Percentiles rank a stretch among this genome's conserved stretches.
Evolutionary conservation across 1,284 basidiomycete species (phyloP).

Genomic region (Pascua guehoae): DNA sequence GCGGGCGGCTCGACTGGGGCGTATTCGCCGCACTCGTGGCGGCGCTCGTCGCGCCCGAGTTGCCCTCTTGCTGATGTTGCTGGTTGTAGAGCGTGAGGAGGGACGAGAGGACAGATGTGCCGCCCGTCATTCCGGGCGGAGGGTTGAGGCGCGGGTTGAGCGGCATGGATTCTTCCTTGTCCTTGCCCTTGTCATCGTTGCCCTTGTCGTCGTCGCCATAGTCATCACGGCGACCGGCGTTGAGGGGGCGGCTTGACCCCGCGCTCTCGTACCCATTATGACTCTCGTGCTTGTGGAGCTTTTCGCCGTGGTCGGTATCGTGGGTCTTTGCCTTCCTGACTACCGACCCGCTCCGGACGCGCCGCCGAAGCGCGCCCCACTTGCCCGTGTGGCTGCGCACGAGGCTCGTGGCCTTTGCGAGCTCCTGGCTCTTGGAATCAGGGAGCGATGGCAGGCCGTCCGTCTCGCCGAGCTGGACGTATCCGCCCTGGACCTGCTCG

Average conservation of each 20-base stretch:
- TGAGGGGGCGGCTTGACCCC: no score
- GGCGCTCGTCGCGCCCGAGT: conserved; percentile 26
- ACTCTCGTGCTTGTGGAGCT: no score
- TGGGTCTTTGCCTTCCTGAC: neutral
- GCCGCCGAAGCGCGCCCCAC: conserved; percentile 43
- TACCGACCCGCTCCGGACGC: conserved; percentile 24
- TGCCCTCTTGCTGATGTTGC: conserved; percentile 27
- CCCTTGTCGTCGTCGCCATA: neutral
- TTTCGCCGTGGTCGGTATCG: neutral
- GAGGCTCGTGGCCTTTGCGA: conserved; percentile 40
- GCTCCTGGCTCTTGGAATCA: conserved; percentile 19
- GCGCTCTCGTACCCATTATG: no score
- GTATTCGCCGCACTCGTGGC: neutral
- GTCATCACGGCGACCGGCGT: neutral
- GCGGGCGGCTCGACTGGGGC: no score
- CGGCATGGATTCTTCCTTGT: conserved; percentile 3
- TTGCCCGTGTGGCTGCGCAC: conserved; percentile 48
- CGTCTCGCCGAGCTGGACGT: conserved; percentile 49
- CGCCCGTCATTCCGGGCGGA: conserved; percentile 26
- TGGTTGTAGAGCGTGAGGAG: conserved; percentile 43
- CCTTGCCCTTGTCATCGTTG: conserved; percentile 2
- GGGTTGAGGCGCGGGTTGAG: conserved; percentile 10
- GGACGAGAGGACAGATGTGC: conserved; percentile 43
- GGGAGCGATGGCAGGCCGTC: conserved; percentile 49
- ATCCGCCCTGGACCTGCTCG: conserved; percentile 34